Conservation (phyloP, 1,284 basidiomycete genomes). For the Farysia itapuensis region DNA sequence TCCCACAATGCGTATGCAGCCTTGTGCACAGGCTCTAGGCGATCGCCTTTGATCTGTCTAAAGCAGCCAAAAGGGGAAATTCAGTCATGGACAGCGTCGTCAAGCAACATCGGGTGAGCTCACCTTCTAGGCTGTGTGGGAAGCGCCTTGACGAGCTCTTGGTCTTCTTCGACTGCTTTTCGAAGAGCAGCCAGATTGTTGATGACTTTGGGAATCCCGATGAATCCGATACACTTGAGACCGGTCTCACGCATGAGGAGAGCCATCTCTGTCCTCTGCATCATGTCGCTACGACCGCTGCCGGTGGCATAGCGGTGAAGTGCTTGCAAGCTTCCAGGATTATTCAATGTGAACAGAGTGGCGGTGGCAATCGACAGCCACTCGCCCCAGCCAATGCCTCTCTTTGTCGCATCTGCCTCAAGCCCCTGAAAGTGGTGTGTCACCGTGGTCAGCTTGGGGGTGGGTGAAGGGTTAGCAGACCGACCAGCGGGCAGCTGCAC, state of each 20-base stretch:
- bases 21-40: constrained; percentile 26
- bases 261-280: constrained; percentile 68
- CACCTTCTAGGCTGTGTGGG: constrained; percentile 48
- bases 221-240: constrained; percentile 88
- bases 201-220: constrained; percentile 76
- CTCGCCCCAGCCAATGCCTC: constrained; percentile 70
- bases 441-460: constrained; percentile 69
- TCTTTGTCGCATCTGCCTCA: constrained; percentile 68
- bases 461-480: constrained; percentile 67
- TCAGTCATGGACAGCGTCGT: neutral
- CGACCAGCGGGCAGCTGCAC: constrained; percentile 36
- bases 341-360: constrained; percentile 78
- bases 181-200: constrained; percentile 58
- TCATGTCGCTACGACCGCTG: constrained; percentile 61
- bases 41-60: constrained; percentile 37
- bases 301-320: constrained; percentile 74
- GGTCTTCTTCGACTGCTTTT: constrained; percentile 49
- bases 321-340: constrained; percentile 74
- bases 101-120: constrained; percentile 1
- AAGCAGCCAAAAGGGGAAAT: neutral
- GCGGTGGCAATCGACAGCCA: constrained; percentile 86
- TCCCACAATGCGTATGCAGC: constrained; percentile 67
- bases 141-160: constrained; percentile 40
- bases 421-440: constrained; percentile 64
- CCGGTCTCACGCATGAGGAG: constrained; percentile 88